phyloP scores from a whole-genome alignment of 2,329 filamentous ascomycete genomes.

The Penicillium frequentans region DNA sequence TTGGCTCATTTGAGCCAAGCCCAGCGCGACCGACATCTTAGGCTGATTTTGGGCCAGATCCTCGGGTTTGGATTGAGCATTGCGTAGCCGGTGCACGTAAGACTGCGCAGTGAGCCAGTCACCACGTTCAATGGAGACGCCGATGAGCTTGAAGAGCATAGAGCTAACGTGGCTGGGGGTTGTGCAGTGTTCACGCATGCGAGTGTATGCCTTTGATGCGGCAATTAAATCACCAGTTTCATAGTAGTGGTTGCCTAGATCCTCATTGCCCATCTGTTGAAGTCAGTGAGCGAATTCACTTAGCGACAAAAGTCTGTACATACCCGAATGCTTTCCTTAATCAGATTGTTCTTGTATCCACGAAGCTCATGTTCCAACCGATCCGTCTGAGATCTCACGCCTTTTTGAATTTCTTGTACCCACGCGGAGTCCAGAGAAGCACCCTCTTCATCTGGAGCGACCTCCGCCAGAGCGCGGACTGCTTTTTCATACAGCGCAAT shows the following conservation, averaged over 20 bases:
- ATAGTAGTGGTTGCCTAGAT: slow-evolving; percentile 82
- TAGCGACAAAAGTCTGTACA: slow-evolving; percentile 17
- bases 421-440: slow-evolving; percentile 69
- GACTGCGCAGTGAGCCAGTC: slow-evolving; percentile 72
- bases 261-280: slow-evolving; percentile 85
- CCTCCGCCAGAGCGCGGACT: slow-evolving; percentile 62
- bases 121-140: slow-evolving; percentile 70
- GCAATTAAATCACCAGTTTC: slow-evolving; percentile 70
- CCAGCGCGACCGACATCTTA: slow-evolving; percentile 66
- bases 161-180: slow-evolving; percentile 80
- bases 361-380: slow-evolving; percentile 84
- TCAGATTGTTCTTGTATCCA: slow-evolving; percentile 92
- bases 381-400: slow-evolving; percentile 68
- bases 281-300: slow-evolving; percentile 5
- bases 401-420: slow-evolving; percentile 66
- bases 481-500: slow-evolving; percentile 69
- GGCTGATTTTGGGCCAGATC: slow-evolving; percentile 57
- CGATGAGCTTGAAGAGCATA: slow-evolving; percentile 75
- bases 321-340: slow-evolving; percentile 95
- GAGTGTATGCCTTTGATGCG: slow-evolving; percentile 74
- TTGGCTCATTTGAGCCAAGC: slow-evolving; percentile 60
- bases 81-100: slow-evolving; percentile 58
- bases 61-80: slow-evolving; percentile 55
- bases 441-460: slow-evolving; percentile 67
- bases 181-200: slow-evolving; percentile 89